Percentiles rank a stretch among this genome's conserved stretches.
These are phyloP conservation scores for Chaetomium sp. DNA, from an alignment of 2,329 filamentous ascomycete species.

Conservation along the genomic window DNA sequence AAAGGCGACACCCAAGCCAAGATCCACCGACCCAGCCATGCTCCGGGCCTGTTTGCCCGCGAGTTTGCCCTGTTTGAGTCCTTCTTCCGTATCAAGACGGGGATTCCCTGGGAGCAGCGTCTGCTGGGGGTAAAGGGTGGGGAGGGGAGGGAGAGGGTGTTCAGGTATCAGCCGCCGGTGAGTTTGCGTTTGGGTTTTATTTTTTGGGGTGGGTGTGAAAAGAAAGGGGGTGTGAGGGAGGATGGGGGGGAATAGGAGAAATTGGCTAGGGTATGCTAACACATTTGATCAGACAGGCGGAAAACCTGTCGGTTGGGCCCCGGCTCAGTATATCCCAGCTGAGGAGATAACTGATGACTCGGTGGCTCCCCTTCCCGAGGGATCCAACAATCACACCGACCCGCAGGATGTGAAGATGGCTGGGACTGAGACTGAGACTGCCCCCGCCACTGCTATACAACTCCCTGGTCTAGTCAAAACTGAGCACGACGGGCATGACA, in stretches of 20 bases:
- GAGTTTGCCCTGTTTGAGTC: slow-evolving; percentile 47
- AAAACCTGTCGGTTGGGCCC: slow-evolving; percentile 25
- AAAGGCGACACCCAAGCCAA: slow-evolving; percentile 32
- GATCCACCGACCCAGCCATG: slow-evolving; percentile 34
- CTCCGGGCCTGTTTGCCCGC: slow-evolving; percentile 32
- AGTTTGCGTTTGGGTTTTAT: slow-evolving; percentile 18
- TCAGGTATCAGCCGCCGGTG: slow-evolving; percentile 44
- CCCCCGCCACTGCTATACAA: no score
- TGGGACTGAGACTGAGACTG: no score
- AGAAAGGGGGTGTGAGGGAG: no score
- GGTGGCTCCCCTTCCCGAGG: no score
- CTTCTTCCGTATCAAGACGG: slow-evolving; percentile 54
- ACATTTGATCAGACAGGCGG: slow-evolving; percentile 19
- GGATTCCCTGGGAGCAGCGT: slow-evolving; percentile 53
- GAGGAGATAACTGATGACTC: background rate
- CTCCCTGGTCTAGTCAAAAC: no score
- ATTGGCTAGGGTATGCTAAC: background rate
- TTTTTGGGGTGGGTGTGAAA: no score
- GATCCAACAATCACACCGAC: no score
- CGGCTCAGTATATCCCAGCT: slow-evolving; percentile 4
- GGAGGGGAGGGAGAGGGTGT: slow-evolving; percentile 26
- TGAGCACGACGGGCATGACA: no score
- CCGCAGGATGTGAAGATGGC: no score
- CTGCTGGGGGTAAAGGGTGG: slow-evolving; percentile 29
- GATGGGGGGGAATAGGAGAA: no score